Conservation (phyloP, 768 basidiomycete species). For the Artomyces pyxidatus region DNA sequence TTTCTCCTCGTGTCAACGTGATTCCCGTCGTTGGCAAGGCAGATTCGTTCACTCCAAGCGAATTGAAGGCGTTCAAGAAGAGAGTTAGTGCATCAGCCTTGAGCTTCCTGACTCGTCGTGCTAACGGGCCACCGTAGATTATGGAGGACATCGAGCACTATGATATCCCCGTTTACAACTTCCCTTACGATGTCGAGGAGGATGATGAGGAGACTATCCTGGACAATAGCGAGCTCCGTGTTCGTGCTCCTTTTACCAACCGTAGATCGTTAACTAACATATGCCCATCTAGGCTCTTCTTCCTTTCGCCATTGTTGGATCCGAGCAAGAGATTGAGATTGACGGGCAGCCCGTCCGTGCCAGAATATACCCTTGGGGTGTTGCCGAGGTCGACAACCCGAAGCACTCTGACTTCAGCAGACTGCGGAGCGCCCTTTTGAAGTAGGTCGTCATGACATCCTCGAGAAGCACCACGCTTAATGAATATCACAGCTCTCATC, state of each 20-base stretch:
- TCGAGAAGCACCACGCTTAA: conserved; percentile 1
- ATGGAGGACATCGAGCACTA: conserved; percentile 99
- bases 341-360: conserved; percentile 89
- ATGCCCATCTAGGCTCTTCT: conserved; percentile 59
- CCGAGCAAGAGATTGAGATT: conserved; percentile 93
- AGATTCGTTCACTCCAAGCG: conserved; percentile 88
- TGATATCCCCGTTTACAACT: conserved; percentile 97
- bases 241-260: conserved; percentile 27
- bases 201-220: conserved; percentile 98
- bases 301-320: conserved; percentile 96
- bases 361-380: conserved; percentile 96
- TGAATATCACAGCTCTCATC: conserved; percentile 62
- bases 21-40: conserved; percentile 98
- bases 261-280: background rate
- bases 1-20: conserved; percentile 96
- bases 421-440: conserved; percentile 83
- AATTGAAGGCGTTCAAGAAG: conserved; percentile 94
- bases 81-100: conserved; percentile 52
- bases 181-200: conserved; percentile 98
- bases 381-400: conserved; percentile 98
- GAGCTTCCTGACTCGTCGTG: background rate
- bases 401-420: conserved; percentile 98
- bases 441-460: conserved; percentile 38
- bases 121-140: conserved; percentile 42
- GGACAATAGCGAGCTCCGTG: conserved; percentile 93